These are phyloP conservation scores for Dendrostoma leiphaemia DNA, from an alignment of 2,329 filamentous ascomycete species.

Conservation along the genomic window DNA sequence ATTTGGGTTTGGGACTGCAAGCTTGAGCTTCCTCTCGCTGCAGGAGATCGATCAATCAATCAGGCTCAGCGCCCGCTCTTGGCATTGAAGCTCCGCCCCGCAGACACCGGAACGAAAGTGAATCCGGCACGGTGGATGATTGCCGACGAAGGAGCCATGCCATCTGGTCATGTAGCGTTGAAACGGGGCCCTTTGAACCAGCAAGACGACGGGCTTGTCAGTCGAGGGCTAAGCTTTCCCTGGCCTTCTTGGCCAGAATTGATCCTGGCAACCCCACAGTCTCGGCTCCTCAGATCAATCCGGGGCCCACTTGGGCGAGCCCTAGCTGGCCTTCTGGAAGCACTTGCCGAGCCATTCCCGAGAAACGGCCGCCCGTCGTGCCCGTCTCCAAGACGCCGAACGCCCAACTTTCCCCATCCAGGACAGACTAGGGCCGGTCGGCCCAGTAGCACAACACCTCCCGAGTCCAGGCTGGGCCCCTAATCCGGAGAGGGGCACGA, in stretches of 20 bases:
- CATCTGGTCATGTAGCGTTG: no score
- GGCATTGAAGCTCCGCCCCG: no score
- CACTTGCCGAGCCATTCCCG: constrained; percentile 26
- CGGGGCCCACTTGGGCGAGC: constrained; percentile 7
- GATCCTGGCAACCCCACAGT: constrained; percentile 16
- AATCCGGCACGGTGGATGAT: background rate
- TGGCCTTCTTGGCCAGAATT: no score
- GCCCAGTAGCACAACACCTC: constrained; percentile 4
- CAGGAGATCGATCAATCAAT: no score
- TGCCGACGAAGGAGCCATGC: background rate
- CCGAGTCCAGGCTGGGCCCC: no score
- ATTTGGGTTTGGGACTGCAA: no score
- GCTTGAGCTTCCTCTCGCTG: no score
- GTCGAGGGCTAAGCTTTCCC: background rate
- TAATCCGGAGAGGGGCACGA: no score
- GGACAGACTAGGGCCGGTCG: background rate
- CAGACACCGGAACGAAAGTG: background rate
- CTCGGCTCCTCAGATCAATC: background rate
- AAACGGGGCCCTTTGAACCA: no score
- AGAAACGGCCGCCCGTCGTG: constrained; percentile 20
- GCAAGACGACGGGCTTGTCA: no score
- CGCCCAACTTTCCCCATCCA: constrained; percentile 7
- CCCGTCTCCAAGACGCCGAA: constrained; percentile 3
- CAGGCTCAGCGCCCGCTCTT: background rate
- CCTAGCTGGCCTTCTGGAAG: background rate